Conservation (phyloP, 1,284 basidiomycete species). For the Sanghuangporus weigelae region DNA sequence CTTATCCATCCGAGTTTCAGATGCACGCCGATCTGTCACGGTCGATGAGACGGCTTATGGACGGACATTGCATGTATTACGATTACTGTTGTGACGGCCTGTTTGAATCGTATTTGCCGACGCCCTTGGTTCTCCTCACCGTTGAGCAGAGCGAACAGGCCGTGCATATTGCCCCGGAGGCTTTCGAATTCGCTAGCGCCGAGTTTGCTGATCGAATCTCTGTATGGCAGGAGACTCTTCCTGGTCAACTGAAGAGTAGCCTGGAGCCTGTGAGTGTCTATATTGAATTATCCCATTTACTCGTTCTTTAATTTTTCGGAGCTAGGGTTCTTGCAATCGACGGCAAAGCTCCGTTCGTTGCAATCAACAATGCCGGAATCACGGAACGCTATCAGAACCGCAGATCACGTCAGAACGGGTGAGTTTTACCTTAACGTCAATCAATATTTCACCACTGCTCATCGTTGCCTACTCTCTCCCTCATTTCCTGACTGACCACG, state of each 20-base stretch:
- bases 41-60: background rate
- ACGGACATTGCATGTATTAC: background rate
- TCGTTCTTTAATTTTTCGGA: background rate
- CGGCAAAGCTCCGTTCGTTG: background rate
- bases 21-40: background rate
- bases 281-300: background rate
- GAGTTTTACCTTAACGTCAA: background rate
- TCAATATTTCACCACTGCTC: too few species aligned
- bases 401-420: background rate
- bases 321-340: background rate
- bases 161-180: slow-evolving; percentile 54
- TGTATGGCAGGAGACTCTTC: slow-evolving; percentile 50
- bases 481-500: background rate
- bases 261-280: background rate
- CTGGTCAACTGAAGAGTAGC: slow-evolving; percentile 43
- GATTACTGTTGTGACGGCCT: background rate
- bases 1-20: background rate
- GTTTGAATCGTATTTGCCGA: slow-evolving; percentile 28
- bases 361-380: background rate
- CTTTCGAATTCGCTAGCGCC: slow-evolving; percentile 44
- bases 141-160: slow-evolving; percentile 38
- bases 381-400: background rate
- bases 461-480: too few species aligned
- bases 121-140: slow-evolving; percentile 47
- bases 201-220: slow-evolving; percentile 50